Conservation (phyloP, 1,139 yeast species). For the Scheffersomyces lignicola region DNA sequence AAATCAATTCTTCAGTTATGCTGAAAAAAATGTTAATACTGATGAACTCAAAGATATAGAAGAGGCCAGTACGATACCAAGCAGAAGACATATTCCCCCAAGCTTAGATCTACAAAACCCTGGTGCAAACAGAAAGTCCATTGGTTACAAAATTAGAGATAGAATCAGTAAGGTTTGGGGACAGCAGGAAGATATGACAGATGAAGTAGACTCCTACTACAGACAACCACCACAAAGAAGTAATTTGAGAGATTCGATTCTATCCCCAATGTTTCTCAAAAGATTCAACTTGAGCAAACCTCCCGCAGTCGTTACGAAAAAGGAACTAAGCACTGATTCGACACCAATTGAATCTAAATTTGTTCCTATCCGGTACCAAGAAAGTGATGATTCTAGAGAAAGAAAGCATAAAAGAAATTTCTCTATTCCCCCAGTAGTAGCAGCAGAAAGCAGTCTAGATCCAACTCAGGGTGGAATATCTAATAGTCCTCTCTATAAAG, state of each 20-base stretch:
- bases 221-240: not conserved
- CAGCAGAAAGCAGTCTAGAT: not conserved
- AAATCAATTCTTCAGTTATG: constrained; percentile 9
- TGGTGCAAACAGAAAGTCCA: constrained; percentile 10
- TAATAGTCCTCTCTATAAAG: not conserved
- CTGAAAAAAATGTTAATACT: constrained; percentile 7
- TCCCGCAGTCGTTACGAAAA: constrained; percentile 3
- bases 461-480: constrained; percentile 4
- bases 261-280: constrained; percentile 37
- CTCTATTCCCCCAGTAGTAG: not conserved
- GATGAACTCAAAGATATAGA: constrained; percentile 5
- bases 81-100: not conserved
- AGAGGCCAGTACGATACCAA: not conserved
- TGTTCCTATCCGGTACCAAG: not conserved
- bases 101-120: not conserved
- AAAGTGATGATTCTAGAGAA: not conserved
- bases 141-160: constrained; percentile 15
- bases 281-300: constrained; percentile 30
- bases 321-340: not conserved
- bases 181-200: constrained; percentile 6
- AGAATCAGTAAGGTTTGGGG: constrained; percentile 18
- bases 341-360: constrained; percentile 2
- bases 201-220: constrained; percentile 5
- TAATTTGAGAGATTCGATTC: constrained; percentile 11
- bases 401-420: not conserved